phyloP scores from a whole-genome alignment of 345 rosid genomes.

The Pistacia vera region DNA sequence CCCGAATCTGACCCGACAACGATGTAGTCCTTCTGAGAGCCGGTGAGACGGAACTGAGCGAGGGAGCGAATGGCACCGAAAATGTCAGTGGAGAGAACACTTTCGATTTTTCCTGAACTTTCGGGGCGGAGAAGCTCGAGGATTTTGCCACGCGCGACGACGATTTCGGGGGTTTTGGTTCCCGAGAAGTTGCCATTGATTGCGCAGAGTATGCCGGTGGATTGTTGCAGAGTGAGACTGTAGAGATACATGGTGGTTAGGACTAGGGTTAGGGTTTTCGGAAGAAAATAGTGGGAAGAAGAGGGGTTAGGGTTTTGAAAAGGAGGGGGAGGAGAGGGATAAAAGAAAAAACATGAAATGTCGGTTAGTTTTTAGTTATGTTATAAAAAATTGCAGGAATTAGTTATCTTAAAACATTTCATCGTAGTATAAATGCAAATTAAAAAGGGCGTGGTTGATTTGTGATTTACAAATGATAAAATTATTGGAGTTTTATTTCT shows the following conservation, averaged over 20 bases:
- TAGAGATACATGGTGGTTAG: conserved; percentile 74
- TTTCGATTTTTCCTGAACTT: conserved; percentile 86
- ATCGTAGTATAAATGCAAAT: too few relatives aligned
- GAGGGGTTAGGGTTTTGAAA: conserved; percentile 19
- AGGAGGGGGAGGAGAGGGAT: background rate
- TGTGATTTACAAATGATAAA: too few relatives aligned
- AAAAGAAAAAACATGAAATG: background rate
- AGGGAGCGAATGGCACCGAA: conserved; percentile 90
- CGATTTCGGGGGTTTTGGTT: conserved; percentile 85
- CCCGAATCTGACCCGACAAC: conserved; percentile 99
- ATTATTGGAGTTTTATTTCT: too few relatives aligned
- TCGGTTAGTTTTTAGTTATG: background rate
- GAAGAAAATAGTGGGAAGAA: too few relatives aligned
- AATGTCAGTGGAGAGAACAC: conserved; percentile 83
- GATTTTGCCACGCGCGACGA: conserved; percentile 92
- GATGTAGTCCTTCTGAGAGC: conserved; percentile 85
- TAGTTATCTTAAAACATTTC: too few relatives aligned
- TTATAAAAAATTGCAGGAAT: too few relatives aligned
- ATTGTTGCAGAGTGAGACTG: conserved; percentile 88
- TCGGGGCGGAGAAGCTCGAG: conserved; percentile 96
- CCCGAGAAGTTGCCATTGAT: conserved; percentile 98
- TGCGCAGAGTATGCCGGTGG: conserved; percentile 85
- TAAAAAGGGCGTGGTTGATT: too few relatives aligned
- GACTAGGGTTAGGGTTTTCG: background rate
- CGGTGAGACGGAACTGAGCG: conserved; percentile 92